Conservation (phyloP, 1,284 basidiomycete species). For the Leccinum variabile region DNA sequence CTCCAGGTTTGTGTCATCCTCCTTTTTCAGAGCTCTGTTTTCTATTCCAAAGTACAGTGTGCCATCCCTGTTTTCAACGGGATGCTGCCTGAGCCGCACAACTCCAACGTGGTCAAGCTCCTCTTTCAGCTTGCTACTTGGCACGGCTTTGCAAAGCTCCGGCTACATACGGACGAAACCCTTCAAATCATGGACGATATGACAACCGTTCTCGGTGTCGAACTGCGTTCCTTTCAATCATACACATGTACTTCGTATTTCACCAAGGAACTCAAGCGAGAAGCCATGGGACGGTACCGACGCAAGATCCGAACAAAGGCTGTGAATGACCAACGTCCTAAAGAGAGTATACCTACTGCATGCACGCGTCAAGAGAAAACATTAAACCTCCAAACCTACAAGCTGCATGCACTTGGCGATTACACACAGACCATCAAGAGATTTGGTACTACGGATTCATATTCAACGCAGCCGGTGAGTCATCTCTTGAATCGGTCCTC, state of each 20-base stretch:
- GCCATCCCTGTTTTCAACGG: not conserved
- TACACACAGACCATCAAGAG: too few species aligned
- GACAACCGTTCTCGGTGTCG: not conserved
- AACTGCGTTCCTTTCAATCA: not conserved
- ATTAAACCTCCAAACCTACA: not conserved
- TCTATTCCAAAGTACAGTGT: not conserved
- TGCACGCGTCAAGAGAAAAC: too few species aligned
- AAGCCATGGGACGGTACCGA: not conserved
- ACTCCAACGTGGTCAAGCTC: not conserved
- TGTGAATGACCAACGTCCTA: not conserved
- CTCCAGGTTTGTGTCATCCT: not conserved
- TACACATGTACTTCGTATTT: not conserved
- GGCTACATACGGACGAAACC: not conserved
- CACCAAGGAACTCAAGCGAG: not conserved
- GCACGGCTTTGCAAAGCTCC: not conserved
- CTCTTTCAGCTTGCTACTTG: not conserved
- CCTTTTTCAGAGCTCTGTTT: not conserved
- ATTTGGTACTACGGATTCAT: too few species aligned
- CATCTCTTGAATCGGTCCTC: too few species aligned
- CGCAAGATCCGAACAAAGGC: not conserved
- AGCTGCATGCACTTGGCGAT: not conserved
- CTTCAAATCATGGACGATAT: not conserved
- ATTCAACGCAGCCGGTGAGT: too few species aligned
- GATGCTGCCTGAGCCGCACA: not conserved
- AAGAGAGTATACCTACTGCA: not conserved